These are phyloP conservation scores for Sordariomycetes sp. DNA, from an alignment of 2,329 filamentous ascomycete species.

Conservation along the genomic window DNA sequence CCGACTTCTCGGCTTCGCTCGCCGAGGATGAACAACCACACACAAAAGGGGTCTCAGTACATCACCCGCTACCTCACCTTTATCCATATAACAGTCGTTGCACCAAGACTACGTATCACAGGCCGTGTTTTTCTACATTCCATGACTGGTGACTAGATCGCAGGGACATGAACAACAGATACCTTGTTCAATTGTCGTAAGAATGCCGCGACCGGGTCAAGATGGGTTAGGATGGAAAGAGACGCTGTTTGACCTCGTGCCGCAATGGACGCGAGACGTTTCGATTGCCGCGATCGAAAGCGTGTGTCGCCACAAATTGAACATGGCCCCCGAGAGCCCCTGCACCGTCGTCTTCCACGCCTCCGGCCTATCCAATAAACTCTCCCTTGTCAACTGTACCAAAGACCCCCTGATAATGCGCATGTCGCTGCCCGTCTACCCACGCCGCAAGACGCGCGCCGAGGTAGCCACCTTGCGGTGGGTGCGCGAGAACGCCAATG, in stretches of 20 bases:
- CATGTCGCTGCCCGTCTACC: constrained; percentile 20
- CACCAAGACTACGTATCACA: too few relatives aligned
- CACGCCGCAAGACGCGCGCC: constrained; percentile 18
- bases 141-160: not conserved
- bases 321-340: constrained; percentile 2
- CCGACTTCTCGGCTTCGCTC: too few relatives aligned
- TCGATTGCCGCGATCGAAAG: constrained; percentile 7
- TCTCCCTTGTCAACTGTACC: constrained; percentile 9
- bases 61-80: too few relatives aligned
- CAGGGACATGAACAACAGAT: not conserved
- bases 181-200: not conserved
- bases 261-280: constrained; percentile 8
- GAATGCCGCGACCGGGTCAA: not conserved
- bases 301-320: constrained; percentile 7
- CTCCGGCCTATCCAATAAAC: constrained; percentile 11
- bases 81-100: too few relatives aligned
- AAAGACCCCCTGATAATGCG: constrained; percentile 13
- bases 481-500: constrained; percentile 13
- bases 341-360: constrained; percentile 8
- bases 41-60: too few relatives aligned
- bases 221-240: constrained; percentile 7
- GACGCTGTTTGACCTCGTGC: not conserved
- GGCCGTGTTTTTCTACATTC: too few relatives aligned
- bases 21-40: too few relatives aligned
- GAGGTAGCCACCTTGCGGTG: constrained; percentile 23